Base-by-base conservation (phyloP, 176 grass and related monocot genomes). In the Pontederia paniculata region DNA sequence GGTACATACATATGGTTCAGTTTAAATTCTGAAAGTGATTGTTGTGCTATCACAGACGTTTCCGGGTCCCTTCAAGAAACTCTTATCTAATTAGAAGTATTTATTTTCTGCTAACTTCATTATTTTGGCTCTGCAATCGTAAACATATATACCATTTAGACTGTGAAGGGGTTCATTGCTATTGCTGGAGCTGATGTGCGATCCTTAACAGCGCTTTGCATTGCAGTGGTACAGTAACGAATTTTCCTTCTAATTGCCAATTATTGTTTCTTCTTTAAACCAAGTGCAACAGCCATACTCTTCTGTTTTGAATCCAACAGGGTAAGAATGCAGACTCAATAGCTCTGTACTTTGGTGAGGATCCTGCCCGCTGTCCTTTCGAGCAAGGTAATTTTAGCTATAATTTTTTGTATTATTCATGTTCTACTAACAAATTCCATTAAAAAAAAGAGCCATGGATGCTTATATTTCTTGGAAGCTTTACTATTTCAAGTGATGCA, bases 331-430 rank as follows among this genome's bases (percentile, higher is more conserved):
- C 86, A 60, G 85, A 84, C 75, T 80, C 74, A 28, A 76, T 97
- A 66, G 74, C 83, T 9, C 43, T 76, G 64, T 97, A 97, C 71
- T 97, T 97, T 69, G 91, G 86, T 65, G 91, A 97, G 81, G 86
- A 97, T 55, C 90, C 90, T 66, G 76, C 90, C 58, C 84, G 85
- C 57, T 86, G 70, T 68, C 83, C 91, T 52, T 84, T 87, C 72
- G 91, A 97, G 58, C 85, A 97, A 97, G 86, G 91, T 97, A 81
- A 78, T 9, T 53, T 15, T 53, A 21, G 3, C n/a, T 17, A 17
- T 9, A 9, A 18, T 17, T 9, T 53, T 53, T 16, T 16, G 19
- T 31, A 12, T 15, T 31, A 12, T 42, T 58, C 16, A 15, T 23
- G n/a, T 37, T n/a, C 11, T 25, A 42, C 16, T 16, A 7, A 21